Base-by-base conservation (phyloP, 2,329 filamentous ascomycete genomes). In the Sporothrix variecibatus region DNA sequence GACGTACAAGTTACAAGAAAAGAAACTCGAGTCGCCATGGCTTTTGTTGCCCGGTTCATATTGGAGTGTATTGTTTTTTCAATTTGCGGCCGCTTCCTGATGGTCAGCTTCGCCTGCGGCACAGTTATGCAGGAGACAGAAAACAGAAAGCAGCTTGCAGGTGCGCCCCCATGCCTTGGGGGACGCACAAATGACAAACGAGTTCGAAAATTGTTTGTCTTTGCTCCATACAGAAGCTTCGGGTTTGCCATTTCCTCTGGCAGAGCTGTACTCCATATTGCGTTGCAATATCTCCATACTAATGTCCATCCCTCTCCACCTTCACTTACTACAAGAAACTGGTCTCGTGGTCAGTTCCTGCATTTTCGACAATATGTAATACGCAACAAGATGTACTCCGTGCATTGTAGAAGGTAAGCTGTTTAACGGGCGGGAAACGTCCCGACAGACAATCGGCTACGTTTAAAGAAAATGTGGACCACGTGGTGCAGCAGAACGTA, bases 331-430 rank as follows among this genome's bases (percentile, higher is more conserved):
- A 15, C 3, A 15, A 26, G 34, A 43, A 53, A 53, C 20, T n/a
- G 46, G 73, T 74, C 73, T 68, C 73, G 73, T 74, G 73, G 34
- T 6, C 73, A 74, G 15, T 72, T 72, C 38, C 60, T 74, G 62
- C 73, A 68, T 74, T 62, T 62, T 64, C 26, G 11, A 4, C 31
- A 28, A 31, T 56, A 3, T n/a, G 17, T 9, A 53, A 49, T n/a
- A n/a, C 34, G 58, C 3, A 38, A 23, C 43, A 53, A n/a, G 1
- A 23, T 20, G 12, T 1, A 28, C n/a, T 28, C n/a, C n/a, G n/a
- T n/a, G n/a, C n/a, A n/a, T n/a, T n/a, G n/a, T n/a, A n/a, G n/a
- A n/a, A n/a, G n/a, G n/a, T n/a, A n/a, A n/a, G n/a, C n/a, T n/a
- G n/a, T n/a, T 26, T 6, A 15, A 46, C 46, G 26, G 67, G 23